A percentile compares a stretch with the other conserved stretches of the same genome.
These are phyloP conservation scores for Tilletia horrida DNA, from an alignment of 1,284 basidiomycete genomes.

Conservation along the genomic window DNA sequence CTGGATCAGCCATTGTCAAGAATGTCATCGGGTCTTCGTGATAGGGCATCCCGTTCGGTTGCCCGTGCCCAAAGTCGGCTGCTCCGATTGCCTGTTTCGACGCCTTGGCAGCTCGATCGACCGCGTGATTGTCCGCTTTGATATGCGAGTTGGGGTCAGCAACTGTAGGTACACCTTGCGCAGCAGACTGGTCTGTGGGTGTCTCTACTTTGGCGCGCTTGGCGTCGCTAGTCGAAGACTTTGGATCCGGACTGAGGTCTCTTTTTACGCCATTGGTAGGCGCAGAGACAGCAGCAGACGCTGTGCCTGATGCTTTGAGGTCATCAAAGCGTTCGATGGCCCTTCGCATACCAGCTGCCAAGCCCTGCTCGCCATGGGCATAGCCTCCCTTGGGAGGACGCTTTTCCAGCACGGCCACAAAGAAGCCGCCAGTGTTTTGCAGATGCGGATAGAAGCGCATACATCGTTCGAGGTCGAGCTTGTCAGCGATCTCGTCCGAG, in stretches of 20 bases:
- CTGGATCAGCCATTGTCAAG: slow-evolving; percentile 36
- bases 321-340: slow-evolving; percentile 38
- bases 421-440: slow-evolving; percentile 97
- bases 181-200: too few relatives aligned
- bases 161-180: too few relatives aligned
- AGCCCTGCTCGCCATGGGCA: slow-evolving; percentile 23
- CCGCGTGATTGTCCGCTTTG: slow-evolving; percentile 44
- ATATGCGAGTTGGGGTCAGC: slow-evolving; percentile 23
- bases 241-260: slow-evolving; percentile 20
- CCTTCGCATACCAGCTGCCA: slow-evolving; percentile 47
- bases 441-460: slow-evolving; percentile 73
- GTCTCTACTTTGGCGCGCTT: neutral
- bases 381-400: slow-evolving; percentile 21
- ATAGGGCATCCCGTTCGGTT: slow-evolving; percentile 48
- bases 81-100: slow-evolving; percentile 27
- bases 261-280: too few relatives aligned
- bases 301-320: too few relatives aligned
- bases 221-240: slow-evolving; percentile 2
- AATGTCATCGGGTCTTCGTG: slow-evolving; percentile 50
- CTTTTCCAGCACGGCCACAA: slow-evolving; percentile 80
- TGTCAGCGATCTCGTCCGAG: slow-evolving; percentile 44
- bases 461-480: slow-evolving; percentile 42
- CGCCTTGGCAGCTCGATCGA: slow-evolving; percentile 32
- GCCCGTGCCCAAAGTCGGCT: slow-evolving; percentile 25
- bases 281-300: too few relatives aligned